Evolutionary conservation across 2,329 filamentous ascomycete species (phyloP).

Genomic region (Cladophialophora exuberans): DNA sequence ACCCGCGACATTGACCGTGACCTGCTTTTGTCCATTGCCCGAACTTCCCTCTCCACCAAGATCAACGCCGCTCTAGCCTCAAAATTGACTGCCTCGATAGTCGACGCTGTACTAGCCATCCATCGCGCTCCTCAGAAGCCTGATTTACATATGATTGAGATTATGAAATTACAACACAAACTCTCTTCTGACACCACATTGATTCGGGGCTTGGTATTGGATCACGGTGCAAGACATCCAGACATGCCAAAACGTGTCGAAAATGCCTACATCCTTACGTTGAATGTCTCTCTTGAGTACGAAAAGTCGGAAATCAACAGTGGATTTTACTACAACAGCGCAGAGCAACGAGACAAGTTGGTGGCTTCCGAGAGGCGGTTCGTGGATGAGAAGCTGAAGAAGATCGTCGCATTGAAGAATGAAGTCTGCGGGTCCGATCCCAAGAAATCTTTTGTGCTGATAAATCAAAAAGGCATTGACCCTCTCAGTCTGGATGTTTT

Average conservation of each 20-base stretch:
- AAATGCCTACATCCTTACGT: conserved; percentile 90
- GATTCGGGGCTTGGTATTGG: conserved; percentile 87
- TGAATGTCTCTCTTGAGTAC: conserved; percentile 97
- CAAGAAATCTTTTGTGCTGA: conserved; percentile 94
- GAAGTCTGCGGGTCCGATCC: conserved; percentile 91
- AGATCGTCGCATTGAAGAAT: conserved; percentile 98
- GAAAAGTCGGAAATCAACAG: conserved; percentile 99
- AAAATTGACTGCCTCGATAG: conserved; percentile 90
- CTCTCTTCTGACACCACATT: conserved; percentile 94
- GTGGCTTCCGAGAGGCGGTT: conserved; percentile 96
- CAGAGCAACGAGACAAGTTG: conserved; percentile 95
- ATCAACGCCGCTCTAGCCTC: conserved; percentile 86
- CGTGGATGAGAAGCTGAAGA: conserved; percentile 93
- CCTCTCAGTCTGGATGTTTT: conserved; percentile 93
- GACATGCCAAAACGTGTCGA: conserved; percentile 98
- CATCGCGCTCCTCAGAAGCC: conserved; percentile 88
- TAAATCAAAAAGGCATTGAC: conserved; percentile 99
- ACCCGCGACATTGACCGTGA: conserved; percentile 87
- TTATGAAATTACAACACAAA: conserved; percentile 99
- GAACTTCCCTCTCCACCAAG: conserved; percentile 94
- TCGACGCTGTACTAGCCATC: conserved; percentile 94
- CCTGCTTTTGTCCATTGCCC: conserved; percentile 87
- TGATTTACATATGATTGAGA: conserved; percentile 98
- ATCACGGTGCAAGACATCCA: conserved; percentile 93
- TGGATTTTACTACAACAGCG: conserved; percentile 96